These are phyloP conservation scores for Rhododendron ferrugineum DNA, from an alignment of 148 eudicot genomes.

Conservation along the genomic window DNA sequence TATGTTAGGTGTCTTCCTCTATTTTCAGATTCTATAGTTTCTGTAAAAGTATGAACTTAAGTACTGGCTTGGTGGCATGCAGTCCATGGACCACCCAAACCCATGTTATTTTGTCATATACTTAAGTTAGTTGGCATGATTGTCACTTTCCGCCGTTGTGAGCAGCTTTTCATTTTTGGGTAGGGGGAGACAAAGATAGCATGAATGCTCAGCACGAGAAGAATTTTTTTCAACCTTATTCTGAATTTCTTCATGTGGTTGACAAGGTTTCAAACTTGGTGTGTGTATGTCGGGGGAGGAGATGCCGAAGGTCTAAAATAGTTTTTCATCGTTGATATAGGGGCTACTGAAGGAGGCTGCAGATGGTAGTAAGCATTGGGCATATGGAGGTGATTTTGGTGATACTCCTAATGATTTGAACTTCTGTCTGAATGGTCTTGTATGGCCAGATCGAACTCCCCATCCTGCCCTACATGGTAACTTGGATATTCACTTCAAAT, in stretches of 20 bases:
- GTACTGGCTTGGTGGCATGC: background rate
- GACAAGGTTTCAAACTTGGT: background rate
- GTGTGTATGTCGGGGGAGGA: background rate
- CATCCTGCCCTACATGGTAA: constrained; percentile 93
- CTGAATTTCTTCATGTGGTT: background rate
- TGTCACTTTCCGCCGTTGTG: background rate
- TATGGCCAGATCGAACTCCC: constrained; percentile 90
- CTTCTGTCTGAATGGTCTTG: constrained; percentile 87
- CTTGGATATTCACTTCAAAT: constrained; percentile 6
- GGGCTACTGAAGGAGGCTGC: constrained; percentile 70
- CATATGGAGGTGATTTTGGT: constrained; percentile 97
- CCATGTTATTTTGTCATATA: background rate
- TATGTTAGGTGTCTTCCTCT: background rate
- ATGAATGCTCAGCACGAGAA: background rate
- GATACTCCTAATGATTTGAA: constrained; percentile 90
- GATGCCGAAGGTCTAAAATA: background rate
- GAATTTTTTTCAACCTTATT: background rate
- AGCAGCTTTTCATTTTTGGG: background rate
- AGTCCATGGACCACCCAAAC: background rate
- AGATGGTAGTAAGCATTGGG: constrained; percentile 80
- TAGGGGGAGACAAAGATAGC: background rate
- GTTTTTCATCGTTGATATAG: constrained; percentile 28
- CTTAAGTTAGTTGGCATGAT: background rate
- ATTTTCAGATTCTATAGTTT: background rate
- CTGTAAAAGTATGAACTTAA: background rate